Base-by-base conservation (phyloP, 345 rosid genomes). In the Moringa oleifera region DNA sequence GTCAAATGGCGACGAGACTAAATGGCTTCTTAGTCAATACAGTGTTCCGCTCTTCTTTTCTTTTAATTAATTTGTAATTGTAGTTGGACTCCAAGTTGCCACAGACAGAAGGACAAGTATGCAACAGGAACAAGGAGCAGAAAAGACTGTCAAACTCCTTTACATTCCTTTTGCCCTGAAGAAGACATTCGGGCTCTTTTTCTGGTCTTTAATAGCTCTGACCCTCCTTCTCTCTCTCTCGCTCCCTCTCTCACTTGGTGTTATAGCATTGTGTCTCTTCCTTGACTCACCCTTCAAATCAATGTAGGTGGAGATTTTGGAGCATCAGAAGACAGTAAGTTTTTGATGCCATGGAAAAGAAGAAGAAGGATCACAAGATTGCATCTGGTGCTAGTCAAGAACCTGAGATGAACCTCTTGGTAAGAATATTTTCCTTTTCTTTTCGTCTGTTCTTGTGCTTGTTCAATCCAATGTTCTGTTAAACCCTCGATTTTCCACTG, bases 301-400 rank as follows among this genome's bases (percentile, higher is more conserved):
- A 4, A 5, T 33, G 37, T 4, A 11, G 5, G 5, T 33, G 37
- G 37, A 33, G 37, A 33, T 33, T 33, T 33, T n/a, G n/a, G n/a
- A n/a, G n/a, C n/a, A n/a, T n/a, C n/a, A n/a, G n/a, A n/a, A 18
- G 5, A 67, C 5, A 9, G 10, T 41, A 54, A 59, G 33, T 23
- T 51, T 22, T 41, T 21, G 16, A 19, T 61, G 58, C 57, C n/a
- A 78, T 78, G 79, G 82, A 71, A 53, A 66, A 58, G 67, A 71
- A 68, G 63, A 68, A 70, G 53, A 77, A 68, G 47, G 69, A 62
- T 25, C 28, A 33, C 37, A 68, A 62, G 17, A n/a, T 65, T 55
- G 25, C 23, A 41, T 51, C 67, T 41, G 21, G 65, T 51, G 18
- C 47, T 54, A 13, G 9, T 50, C 74, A 61, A 46, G 46, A 72